Evolutionary conservation across 305 asterid genomes (phyloP).

Genomic region (Striga hermonthica): DNA sequence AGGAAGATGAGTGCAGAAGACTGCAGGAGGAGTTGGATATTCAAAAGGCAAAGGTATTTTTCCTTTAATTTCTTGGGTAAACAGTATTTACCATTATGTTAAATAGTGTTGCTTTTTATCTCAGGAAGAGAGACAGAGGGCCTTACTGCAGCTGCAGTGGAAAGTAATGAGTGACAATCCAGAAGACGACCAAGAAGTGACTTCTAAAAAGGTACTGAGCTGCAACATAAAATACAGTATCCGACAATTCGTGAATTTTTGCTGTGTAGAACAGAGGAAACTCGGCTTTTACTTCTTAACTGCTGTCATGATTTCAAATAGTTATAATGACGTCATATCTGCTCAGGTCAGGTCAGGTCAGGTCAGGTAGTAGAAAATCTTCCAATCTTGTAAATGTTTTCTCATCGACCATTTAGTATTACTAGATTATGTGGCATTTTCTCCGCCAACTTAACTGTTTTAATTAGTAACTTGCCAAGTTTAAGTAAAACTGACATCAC

Average conservation of each 20-base stretch:
- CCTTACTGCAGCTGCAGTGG: conserved; percentile 90
- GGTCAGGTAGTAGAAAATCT: too few relatives aligned
- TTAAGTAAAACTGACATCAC: conserved; percentile 3
- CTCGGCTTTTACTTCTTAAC: not conserved
- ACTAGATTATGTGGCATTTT: conserved; percentile 1
- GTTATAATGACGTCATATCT: conserved; percentile 8
- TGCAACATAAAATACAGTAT: conserved; percentile 16
- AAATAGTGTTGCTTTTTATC: conserved; percentile 29
- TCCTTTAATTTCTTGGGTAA: conserved; percentile 27
- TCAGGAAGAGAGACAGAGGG: conserved; percentile 94
- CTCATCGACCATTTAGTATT: not conserved
- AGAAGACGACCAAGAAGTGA: conserved; percentile 94
- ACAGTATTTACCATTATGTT: conserved; percentile 28
- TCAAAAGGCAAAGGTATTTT: conserved; percentile 71
- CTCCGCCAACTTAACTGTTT: conserved; percentile 10
- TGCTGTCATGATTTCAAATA: conserved; percentile 25
- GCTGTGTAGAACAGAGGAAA: too few relatives aligned
- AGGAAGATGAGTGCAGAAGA: conserved; percentile 77
- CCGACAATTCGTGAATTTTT: not conserved
- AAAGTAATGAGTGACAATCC: conserved; percentile 84
- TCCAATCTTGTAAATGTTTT: not conserved
- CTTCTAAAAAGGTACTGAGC: conserved; percentile 69
- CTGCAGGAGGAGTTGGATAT: conserved; percentile 83
- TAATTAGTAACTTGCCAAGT: not conserved
- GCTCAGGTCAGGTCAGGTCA: not conserved